phyloP scores from a whole-genome alignment of 2,329 filamentous ascomycete species.

The Leptodontidium sp. region DNA sequence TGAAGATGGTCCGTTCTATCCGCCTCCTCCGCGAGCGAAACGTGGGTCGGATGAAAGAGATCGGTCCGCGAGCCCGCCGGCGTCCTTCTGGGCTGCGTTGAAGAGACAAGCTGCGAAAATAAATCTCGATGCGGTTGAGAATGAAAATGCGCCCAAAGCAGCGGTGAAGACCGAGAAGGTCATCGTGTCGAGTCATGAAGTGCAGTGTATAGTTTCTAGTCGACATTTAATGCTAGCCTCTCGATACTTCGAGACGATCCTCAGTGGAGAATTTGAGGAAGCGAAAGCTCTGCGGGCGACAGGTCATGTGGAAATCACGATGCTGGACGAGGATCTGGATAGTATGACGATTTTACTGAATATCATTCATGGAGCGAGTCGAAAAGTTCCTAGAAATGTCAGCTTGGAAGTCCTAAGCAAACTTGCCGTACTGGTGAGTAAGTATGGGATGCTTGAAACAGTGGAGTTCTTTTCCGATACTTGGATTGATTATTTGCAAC shows the following conservation, averaged over 20 bases:
- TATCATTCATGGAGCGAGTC: slow-evolving; percentile 54
- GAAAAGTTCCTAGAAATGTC: slow-evolving; percentile 51
- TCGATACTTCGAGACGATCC: slow-evolving; percentile 31
- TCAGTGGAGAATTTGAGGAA: slow-evolving; percentile 30
- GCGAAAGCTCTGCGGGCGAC: slow-evolving; percentile 24
- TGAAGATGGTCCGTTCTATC: slow-evolving; percentile 36
- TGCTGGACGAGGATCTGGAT: slow-evolving; percentile 45
- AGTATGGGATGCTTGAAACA: slow-evolving; percentile 53
- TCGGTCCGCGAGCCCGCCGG: slow-evolving; percentile 37
- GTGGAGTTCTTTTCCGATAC: slow-evolving; percentile 52
- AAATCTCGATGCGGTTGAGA: slow-evolving; percentile 16
- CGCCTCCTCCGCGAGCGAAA: slow-evolving; percentile 33
- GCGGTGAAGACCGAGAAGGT: slow-evolving; percentile 15
- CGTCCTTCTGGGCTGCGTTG: slow-evolving; percentile 38
- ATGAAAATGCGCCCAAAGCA: slow-evolving; percentile 11
- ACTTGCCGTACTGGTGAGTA: slow-evolving; percentile 54
- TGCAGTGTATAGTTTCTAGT: slow-evolving; percentile 37
- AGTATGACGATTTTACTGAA: slow-evolving; percentile 54
- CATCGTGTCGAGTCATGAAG: slow-evolving; percentile 29
- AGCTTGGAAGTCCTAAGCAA: slow-evolving; percentile 54
- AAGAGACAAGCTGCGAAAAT: slow-evolving; percentile 34
- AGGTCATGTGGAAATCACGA: slow-evolving; percentile 33
- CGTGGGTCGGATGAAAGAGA: slow-evolving; percentile 37
- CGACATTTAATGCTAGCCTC: slow-evolving; percentile 40
- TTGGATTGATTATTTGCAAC: slow-evolving; percentile 50